Percentiles rank a stretch among this genome's conserved stretches.
Evolutionary conservation across 768 basidiomycete species (phyloP).

Genomic region (Gelatoporia subvermispora): DNA sequence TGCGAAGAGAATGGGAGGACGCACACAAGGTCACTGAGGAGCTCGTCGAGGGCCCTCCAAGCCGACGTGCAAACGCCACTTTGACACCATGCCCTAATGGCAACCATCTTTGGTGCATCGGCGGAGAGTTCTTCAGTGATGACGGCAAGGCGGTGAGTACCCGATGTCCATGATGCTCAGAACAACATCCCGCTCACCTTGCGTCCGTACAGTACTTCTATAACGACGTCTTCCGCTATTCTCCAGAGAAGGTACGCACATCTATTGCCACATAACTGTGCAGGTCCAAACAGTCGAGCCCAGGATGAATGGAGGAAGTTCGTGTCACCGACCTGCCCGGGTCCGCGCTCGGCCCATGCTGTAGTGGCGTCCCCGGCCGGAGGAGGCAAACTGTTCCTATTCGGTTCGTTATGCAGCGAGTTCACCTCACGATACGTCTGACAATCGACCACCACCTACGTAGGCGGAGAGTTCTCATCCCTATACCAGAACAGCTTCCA

Average conservation of each 20-base stretch:
- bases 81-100: constrained; percentile 76
- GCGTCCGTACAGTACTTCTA: constrained; percentile 61
- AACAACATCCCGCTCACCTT: neutral
- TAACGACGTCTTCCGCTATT: constrained; percentile 83
- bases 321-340: constrained; percentile 78
- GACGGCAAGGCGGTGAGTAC: constrained; percentile 69
- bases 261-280: neutral
- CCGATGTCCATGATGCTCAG: neutral
- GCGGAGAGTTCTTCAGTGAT: constrained; percentile 84
- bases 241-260: constrained; percentile 65
- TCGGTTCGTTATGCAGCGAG: constrained; percentile 41
- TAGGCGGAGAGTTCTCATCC: constrained; percentile 85
- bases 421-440: neutral
- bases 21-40: constrained; percentile 84
- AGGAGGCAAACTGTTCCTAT: constrained; percentile 85
- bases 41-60: constrained; percentile 76
- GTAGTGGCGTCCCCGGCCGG: constrained; percentile 66
- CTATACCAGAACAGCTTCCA: constrained; percentile 80
- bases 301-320: constrained; percentile 89
- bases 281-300: neutral
- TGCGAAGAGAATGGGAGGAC: constrained; percentile 79
- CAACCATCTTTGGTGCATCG: constrained; percentile 79
- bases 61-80: constrained; percentile 78
- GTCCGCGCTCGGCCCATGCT: constrained; percentile 84
- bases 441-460: neutral